Percentiles rank a stretch among this genome's conserved stretches.
Evolutionary conservation across 768 basidiomycete genomes (phyloP).

Genomic region (Botryobasidium botryosum): DNA sequence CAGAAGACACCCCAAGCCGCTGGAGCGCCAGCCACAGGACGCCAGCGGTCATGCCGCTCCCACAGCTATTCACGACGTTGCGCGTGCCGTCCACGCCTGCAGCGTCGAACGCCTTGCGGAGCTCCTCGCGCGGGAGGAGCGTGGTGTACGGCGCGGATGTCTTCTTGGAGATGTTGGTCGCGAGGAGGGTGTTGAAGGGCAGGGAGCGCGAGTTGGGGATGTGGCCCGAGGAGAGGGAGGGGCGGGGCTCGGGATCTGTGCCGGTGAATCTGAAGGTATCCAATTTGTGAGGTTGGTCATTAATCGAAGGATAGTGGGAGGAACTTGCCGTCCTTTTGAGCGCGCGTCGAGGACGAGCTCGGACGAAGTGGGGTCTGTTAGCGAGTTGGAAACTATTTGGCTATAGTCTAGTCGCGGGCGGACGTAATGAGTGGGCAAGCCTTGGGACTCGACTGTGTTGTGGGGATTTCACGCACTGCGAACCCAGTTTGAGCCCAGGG

Average conservation of each 20-base stretch:
- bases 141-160: slow-evolving; percentile 36
- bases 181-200: slow-evolving; percentile 64
- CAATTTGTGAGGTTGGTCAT: background rate
- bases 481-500: slow-evolving; percentile 32
- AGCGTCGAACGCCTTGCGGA: slow-evolving; percentile 42
- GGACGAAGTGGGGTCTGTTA: slow-evolving; percentile 23
- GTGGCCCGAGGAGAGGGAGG: slow-evolving; percentile 78
- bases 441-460: too few relatives aligned
- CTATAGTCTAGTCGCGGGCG: slow-evolving; percentile 81
- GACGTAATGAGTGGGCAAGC: too few relatives aligned
- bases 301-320: slow-evolving; percentile 1
- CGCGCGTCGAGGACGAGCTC: slow-evolving; percentile 83
- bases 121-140: slow-evolving; percentile 37
- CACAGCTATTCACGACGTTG: slow-evolving; percentile 66
- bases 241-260: slow-evolving; percentile 72
- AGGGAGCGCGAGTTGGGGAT: slow-evolving; percentile 76
- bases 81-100: slow-evolving; percentile 34
- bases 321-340: slow-evolving; percentile 51
- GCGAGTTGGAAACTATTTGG: slow-evolving; percentile 59
- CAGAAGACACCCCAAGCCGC: slow-evolving; percentile 39
- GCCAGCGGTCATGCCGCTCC: slow-evolving; percentile 97
- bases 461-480: slow-evolving; percentile 27
- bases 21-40: slow-evolving; percentile 87
- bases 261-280: slow-evolving; percentile 48
- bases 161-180: slow-evolving; percentile 22